Percentiles rank a stretch among this genome's conserved stretches.
phyloP scores from a whole-genome alignment of 2,329 filamentous ascomycete genomes.

The Nannizzia gypsea region DNA sequence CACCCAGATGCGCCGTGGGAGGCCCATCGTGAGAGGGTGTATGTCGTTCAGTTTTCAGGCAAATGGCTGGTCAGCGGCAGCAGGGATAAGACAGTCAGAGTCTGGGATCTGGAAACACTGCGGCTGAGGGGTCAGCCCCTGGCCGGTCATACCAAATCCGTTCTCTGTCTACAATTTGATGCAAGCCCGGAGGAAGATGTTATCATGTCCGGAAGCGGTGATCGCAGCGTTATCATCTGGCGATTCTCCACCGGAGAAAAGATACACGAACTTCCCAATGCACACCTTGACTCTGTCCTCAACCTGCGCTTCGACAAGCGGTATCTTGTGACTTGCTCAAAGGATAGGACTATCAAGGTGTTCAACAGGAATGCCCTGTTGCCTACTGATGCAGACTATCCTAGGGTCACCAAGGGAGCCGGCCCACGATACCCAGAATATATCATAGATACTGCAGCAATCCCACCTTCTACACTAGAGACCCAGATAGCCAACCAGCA shows the following conservation, averaged over 20 bases:
- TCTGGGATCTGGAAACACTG: slow-evolving; percentile 79
- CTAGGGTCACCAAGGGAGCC: slow-evolving; percentile 31
- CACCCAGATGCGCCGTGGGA: slow-evolving; percentile 70
- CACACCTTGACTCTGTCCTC: slow-evolving; percentile 81
- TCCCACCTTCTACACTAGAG: slow-evolving; percentile 33
- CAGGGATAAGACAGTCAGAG: slow-evolving; percentile 71
- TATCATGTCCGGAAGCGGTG: slow-evolving; percentile 90
- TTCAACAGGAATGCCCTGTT: slow-evolving; percentile 70
- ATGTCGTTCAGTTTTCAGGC: slow-evolving; percentile 79
- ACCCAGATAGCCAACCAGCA: slow-evolving; percentile 32
- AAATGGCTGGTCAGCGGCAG: slow-evolving; percentile 88
- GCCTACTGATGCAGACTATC: slow-evolving; percentile 35
- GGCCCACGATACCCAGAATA: slow-evolving; percentile 41
- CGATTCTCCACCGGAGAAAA: slow-evolving; percentile 80
- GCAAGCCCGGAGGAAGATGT: slow-evolving; percentile 75
- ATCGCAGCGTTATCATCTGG: slow-evolving; percentile 85
- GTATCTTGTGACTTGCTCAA: slow-evolving; percentile 90
- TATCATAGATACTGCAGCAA: slow-evolving; percentile 40
- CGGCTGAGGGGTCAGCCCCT: slow-evolving; percentile 66
- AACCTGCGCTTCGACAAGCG: slow-evolving; percentile 87
- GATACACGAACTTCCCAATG: slow-evolving; percentile 61
- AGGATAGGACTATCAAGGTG: slow-evolving; percentile 92
- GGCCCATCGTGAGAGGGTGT: slow-evolving; percentile 84
- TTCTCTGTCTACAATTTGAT: slow-evolving; percentile 91
- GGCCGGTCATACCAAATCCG: slow-evolving; percentile 67